Evolutionary conservation across 495 filamentous ascomycete genomes (phyloP).

Genomic region (Parachaetomium inaequale): DNA sequence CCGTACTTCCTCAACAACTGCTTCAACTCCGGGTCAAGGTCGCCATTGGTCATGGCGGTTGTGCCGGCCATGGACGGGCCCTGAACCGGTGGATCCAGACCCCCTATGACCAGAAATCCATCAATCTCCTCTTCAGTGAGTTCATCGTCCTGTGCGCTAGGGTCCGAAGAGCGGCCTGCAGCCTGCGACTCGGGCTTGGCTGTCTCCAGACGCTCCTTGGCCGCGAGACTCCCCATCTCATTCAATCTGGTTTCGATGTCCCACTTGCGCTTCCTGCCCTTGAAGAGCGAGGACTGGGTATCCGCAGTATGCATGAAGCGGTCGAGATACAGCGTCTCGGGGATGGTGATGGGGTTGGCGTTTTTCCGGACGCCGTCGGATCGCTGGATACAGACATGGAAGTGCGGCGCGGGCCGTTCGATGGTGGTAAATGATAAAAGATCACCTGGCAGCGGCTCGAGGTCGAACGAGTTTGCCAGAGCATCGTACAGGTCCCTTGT

Average conservation of each 20-base stretch:
- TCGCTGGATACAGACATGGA: constrained; percentile 86
- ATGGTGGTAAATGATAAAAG: constrained; percentile 72
- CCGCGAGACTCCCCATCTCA: constrained; percentile 33
- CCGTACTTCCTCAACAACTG: constrained; percentile 6
- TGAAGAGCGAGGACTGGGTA: constrained; percentile 53
- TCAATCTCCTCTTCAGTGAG: constrained; percentile 19
- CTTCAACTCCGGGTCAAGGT: neutral
- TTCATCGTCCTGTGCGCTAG: neutral
- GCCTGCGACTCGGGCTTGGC: constrained; percentile 5
- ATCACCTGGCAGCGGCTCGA: constrained; percentile 63
- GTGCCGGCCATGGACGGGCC: neutral
- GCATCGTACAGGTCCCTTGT: constrained; percentile 71
- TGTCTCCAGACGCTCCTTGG: constrained; percentile 21
- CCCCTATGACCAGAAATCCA: constrained; percentile 16
- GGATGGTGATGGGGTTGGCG: constrained; percentile 68
- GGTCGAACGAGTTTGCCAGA: constrained; percentile 78
- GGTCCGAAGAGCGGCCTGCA: neutral
- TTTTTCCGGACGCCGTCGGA: constrained; percentile 74
- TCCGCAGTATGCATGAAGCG: constrained; percentile 71
- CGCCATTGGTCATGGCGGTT: neutral
- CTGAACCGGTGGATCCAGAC: neutral
- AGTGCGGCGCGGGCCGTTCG: constrained; percentile 69
- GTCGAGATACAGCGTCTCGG: constrained; percentile 79
- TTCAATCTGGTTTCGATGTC: constrained; percentile 63
- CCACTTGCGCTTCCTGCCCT: constrained; percentile 67